phyloP scores from a whole-genome alignment of 768 basidiomycete species.

The Galerina sulciceps region DNA sequence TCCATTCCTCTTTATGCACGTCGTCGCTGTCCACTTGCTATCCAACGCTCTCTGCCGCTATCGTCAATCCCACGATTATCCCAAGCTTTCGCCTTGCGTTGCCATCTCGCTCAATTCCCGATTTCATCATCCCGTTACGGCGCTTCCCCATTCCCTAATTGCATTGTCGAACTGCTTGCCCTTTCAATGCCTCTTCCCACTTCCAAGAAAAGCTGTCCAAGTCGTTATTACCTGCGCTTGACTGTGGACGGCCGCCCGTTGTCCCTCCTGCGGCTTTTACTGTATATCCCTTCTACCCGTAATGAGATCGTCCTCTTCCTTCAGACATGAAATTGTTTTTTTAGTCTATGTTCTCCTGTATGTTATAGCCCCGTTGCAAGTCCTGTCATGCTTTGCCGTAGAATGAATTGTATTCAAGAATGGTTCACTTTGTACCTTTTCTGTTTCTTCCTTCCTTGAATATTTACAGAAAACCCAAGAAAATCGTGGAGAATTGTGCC shows the following conservation, averaged over 20 bases:
- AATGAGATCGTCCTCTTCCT: neutral
- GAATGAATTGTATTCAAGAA: too few relatives aligned
- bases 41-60: conserved; percentile 11
- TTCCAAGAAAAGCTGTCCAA: neutral
- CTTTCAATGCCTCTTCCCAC: neutral
- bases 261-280: neutral
- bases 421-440: too few relatives aligned
- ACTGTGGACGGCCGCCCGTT: neutral
- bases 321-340: neutral
- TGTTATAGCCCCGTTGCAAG: too few relatives aligned
- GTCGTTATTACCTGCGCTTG: neutral
- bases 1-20: conserved; percentile 9
- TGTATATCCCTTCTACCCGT: neutral
- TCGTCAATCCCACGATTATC: neutral
- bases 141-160: neutral
- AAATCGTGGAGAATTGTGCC: too few relatives aligned
- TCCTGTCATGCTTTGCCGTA: too few relatives aligned
- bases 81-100: conserved; percentile 7
- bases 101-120: neutral
- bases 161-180: neutral
- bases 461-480: too few relatives aligned
- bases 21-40: conserved; percentile 12
- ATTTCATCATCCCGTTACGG: neutral
- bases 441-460: too few relatives aligned
- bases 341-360: neutral